Evolutionary conservation across 495 filamentous ascomycete genomes (phyloP).

Genomic region (Penicillium samsonianum): DNA sequence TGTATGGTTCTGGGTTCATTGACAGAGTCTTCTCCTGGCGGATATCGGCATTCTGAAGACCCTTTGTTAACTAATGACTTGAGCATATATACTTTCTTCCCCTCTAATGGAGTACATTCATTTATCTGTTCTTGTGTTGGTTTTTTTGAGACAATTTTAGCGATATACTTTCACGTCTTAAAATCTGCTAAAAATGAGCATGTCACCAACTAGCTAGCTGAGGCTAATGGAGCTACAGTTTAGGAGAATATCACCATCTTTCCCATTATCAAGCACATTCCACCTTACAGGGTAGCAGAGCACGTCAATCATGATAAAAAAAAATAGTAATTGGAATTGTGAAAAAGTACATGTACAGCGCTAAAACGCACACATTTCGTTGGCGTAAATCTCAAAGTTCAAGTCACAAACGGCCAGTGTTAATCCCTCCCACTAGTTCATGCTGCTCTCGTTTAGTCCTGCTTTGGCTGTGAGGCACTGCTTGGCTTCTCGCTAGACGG

Average conservation of each 20-base stretch:
- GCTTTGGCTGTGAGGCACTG: conserved; percentile 6
- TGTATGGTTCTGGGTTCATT: conserved; percentile 15
- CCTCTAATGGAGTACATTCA: conserved; percentile 45
- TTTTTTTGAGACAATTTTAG: not conserved
- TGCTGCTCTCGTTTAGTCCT: conserved; percentile 1
- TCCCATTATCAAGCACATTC: too few relatives aligned
- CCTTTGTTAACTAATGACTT: conserved; percentile 20
- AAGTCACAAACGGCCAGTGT: not conserved
- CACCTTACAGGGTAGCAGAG: not conserved
- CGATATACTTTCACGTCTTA: not conserved
- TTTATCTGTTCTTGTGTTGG: conserved; percentile 11
- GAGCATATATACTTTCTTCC: conserved; percentile 22
- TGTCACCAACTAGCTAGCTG: not conserved
- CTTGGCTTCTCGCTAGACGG: conserved; percentile 30
- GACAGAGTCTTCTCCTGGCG: not conserved
- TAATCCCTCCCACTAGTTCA: not conserved
- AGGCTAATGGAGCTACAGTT: too few relatives aligned
- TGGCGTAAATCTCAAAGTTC: not conserved
- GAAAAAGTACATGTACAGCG: not conserved
- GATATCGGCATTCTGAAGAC: conserved; percentile 10
- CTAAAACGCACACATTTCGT: not conserved
- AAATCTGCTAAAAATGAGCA: not conserved
- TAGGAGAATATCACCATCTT: too few relatives aligned
- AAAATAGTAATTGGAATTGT: not conserved
- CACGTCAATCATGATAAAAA: not conserved